Evolutionary conservation across 768 basidiomycete genomes (phyloP).

Genomic region (Galerina marginata): DNA sequence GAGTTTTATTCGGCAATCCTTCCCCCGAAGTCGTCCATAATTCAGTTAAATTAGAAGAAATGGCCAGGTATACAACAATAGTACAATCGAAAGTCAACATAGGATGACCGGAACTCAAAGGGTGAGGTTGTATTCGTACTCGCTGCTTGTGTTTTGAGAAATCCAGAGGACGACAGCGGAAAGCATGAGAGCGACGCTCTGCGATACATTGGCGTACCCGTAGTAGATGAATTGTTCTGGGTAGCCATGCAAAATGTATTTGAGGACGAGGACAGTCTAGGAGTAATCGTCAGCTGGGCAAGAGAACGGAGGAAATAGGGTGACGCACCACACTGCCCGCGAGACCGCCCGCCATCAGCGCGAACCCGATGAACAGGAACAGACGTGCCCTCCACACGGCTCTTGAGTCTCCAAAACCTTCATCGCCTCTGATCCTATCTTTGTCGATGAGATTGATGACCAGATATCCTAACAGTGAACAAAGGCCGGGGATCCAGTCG

Average conservation of each 20-base stretch:
- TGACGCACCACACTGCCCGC: conserved; percentile 93
- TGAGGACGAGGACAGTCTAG: conserved; percentile 88
- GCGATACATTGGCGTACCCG: conserved; percentile 94
- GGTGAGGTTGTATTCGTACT: conserved; percentile 94
- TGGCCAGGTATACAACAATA: not conserved
- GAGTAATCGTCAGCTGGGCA: not conserved
- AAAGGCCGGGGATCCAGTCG: conserved; percentile 98
- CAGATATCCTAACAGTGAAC: conserved; percentile 89
- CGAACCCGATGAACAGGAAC: conserved; percentile 94
- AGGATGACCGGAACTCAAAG: conserved; percentile 41
- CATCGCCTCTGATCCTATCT: conserved; percentile 81
- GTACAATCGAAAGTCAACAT: not conserved
- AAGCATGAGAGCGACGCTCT: conserved; percentile 85
- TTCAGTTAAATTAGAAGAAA: not conserved
- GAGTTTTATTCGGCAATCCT: not conserved
- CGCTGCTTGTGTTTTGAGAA: conserved; percentile 81
- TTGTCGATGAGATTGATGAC: conserved; percentile 96
- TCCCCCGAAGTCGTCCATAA: not conserved
- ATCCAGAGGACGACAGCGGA: conserved; percentile 92
- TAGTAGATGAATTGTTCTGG: conserved; percentile 84
- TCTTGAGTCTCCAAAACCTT: conserved; percentile 77
- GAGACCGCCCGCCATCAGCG: conserved; percentile 95
- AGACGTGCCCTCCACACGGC: conserved; percentile 92
- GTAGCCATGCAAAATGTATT: conserved; percentile 81
- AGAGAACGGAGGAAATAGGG: not conserved